Conservation (phyloP, 805 yeast genomes). For the Yarrowia yakushimensis region DNA sequence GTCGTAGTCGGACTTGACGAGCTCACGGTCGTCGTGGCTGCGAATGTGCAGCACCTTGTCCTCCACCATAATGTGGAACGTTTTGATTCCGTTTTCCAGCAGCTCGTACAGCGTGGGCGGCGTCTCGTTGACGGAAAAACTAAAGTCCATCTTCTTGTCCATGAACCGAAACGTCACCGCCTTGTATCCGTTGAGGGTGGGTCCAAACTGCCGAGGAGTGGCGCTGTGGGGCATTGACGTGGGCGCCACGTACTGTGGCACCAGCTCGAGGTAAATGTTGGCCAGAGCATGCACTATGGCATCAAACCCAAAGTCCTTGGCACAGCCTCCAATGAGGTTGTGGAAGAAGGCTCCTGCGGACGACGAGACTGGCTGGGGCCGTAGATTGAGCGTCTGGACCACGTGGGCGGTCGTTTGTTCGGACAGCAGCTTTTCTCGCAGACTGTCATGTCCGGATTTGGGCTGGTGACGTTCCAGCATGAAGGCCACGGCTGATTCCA, state of each 20-base stretch:
- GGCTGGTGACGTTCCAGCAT: slow-evolving; percentile 22
- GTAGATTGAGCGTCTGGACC: slow-evolving; percentile 21
- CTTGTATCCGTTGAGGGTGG: slow-evolving; percentile 24
- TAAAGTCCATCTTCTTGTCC: slow-evolving; percentile 50
- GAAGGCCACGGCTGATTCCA: slow-evolving; percentile 10
- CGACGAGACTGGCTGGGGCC: background rate
- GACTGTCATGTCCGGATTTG: background rate
- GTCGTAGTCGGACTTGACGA: slow-evolving; percentile 21
- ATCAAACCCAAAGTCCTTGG: slow-evolving; percentile 77
- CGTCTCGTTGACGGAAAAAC: slow-evolving; percentile 60
- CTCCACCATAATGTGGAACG: slow-evolving; percentile 55
- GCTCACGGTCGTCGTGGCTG: slow-evolving; percentile 9
- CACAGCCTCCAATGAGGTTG: slow-evolving; percentile 15
- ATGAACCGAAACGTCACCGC: slow-evolving; percentile 37
- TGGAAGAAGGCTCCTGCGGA: background rate
- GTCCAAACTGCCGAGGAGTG: background rate
- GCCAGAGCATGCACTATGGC: slow-evolving; percentile 59
- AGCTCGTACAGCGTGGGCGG: slow-evolving; percentile 79
- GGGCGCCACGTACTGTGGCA: background rate
- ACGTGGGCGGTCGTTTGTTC: slow-evolving; percentile 28
- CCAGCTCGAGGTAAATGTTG: slow-evolving; percentile 58
- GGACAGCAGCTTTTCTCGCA: slow-evolving; percentile 27
- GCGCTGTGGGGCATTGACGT: background rate
- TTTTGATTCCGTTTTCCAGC: slow-evolving; percentile 69
- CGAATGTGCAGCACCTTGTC: slow-evolving; percentile 35